A percentile compares a stretch with the other conserved stretches of the same genome.
phyloP scores from a whole-genome alignment of 2,329 filamentous ascomycete genomes.

The Diaporthe sp. region DNA sequence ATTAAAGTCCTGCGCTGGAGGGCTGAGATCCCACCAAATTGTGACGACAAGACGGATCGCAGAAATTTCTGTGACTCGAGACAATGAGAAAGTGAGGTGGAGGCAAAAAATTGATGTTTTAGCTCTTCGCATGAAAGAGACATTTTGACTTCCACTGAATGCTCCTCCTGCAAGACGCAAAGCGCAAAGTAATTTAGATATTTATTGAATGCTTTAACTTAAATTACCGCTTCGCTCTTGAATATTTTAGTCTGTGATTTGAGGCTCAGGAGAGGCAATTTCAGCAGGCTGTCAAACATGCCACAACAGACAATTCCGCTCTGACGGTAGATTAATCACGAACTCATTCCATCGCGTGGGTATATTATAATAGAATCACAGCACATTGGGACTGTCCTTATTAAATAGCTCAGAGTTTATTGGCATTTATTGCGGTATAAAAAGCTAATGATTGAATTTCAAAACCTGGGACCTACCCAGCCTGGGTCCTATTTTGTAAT shows the following conservation, averaged over 20 bases:
- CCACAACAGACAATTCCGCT: neutral
- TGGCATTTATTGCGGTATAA: too few relatives aligned
- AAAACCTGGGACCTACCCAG: accelerated
- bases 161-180: neutral
- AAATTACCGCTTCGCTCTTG: too few relatives aligned
- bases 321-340: neutral
- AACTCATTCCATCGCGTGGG: neutral
- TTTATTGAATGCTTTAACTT: too few relatives aligned
- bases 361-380: neutral
- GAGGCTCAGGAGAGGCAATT: neutral
- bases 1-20: too few relatives aligned
- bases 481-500: neutral
- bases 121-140: neutral
- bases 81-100: neutral
- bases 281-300: too few relatives aligned
- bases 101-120: neutral
- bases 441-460: accelerated
- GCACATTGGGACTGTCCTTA: too few relatives aligned
- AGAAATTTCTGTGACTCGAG: neutral
- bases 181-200: neutral
- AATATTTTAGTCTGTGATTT: neutral
- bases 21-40: neutral
- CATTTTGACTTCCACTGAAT: neutral
- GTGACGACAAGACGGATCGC: neutral
- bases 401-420: too few relatives aligned